These are phyloP conservation scores for Verticillium zaregamsianum DNA, from an alignment of 2,329 filamentous ascomycete species.

Conservation along the genomic window DNA sequence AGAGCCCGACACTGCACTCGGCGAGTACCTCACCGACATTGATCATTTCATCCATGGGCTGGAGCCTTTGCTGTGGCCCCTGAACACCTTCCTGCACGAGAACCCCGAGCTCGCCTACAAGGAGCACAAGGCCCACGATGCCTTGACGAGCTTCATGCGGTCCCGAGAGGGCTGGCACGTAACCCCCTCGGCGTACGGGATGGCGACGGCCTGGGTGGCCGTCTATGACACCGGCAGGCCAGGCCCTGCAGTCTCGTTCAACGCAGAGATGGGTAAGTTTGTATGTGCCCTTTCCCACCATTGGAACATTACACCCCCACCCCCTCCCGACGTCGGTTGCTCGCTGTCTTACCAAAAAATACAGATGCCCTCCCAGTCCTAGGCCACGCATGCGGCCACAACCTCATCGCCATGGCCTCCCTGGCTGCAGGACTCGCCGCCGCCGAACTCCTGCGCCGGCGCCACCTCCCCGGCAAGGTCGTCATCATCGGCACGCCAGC, in stretches of 20 bases:
- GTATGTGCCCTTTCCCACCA: too few relatives aligned
- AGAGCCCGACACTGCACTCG: not conserved
- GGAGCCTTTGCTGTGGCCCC: conserved; percentile 7
- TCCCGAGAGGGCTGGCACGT: conserved; percentile 33
- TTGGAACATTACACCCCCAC: too few relatives aligned
- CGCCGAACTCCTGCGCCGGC: conserved; percentile 35
- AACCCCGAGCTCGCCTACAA: conserved; percentile 39
- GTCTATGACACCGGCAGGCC: conserved; percentile 34
- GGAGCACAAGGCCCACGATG: conserved; percentile 37
- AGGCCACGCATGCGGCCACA: conserved; percentile 30
- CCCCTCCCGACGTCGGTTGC: too few relatives aligned
- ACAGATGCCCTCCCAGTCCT: conserved; percentile 34
- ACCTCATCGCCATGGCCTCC: conserved; percentile 43
- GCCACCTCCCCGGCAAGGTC: conserved; percentile 37
- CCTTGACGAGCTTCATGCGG: conserved; percentile 32
- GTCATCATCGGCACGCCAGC: conserved; percentile 46
- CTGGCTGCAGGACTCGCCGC: conserved; percentile 42
- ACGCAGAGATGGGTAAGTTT: conserved; percentile 40
- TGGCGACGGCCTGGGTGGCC: conserved; percentile 38
- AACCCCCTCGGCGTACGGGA: conserved; percentile 32
- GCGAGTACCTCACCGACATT: conserved; percentile 3
- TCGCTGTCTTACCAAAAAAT: conserved; percentile 33
- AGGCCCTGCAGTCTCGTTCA: conserved; percentile 42
- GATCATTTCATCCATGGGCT: not conserved
- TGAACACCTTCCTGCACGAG: conserved; percentile 27